A percentile compares a stretch with the other conserved stretches of the same genome.
These are phyloP conservation scores for Penicillium sp. DNA, from an alignment of 2,329 filamentous ascomycete genomes.

Conservation along the genomic window DNA sequence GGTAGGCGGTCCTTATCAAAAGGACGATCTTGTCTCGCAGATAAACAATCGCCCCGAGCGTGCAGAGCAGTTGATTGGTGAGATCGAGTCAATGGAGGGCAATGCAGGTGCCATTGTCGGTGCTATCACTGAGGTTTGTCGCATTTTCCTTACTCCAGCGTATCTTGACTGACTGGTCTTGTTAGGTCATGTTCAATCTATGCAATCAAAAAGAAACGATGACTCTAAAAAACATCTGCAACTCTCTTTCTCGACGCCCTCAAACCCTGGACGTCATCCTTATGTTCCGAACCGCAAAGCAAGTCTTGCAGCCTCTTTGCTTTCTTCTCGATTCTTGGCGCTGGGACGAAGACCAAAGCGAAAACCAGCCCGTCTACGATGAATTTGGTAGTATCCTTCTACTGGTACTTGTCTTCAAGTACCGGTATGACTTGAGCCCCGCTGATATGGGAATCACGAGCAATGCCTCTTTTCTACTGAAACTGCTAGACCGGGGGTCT, in stretches of 20 bases:
- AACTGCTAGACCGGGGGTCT: conserved; percentile 53
- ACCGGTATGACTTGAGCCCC: conserved; percentile 59
- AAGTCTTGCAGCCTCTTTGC: conserved; percentile 62
- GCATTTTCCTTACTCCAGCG: not conserved
- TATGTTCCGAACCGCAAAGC: conserved; percentile 61
- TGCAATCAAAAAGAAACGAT: conserved; percentile 65
- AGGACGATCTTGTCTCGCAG: conserved; percentile 76
- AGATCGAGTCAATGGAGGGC: conserved; percentile 87
- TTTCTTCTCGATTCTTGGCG: conserved; percentile 64
- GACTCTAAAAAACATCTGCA: conserved; percentile 65
- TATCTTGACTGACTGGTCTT: not conserved
- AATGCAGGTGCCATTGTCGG: conserved; percentile 85
- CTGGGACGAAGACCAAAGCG: conserved; percentile 66
- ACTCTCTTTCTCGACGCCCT: conserved; percentile 59
- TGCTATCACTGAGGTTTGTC: conserved; percentile 70
- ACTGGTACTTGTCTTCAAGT: conserved; percentile 60
- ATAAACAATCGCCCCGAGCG: conserved; percentile 76
- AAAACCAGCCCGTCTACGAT: conserved; percentile 68
- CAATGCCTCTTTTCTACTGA: conserved; percentile 59
- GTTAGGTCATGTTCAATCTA: conserved; percentile 57
- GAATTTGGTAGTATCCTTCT: conserved; percentile 66
- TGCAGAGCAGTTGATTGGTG: conserved; percentile 74
- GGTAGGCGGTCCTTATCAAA: conserved; percentile 72
- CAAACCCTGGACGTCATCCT: conserved; percentile 62
- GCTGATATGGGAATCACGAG: conserved; percentile 57